Evolutionary conservation across 2,329 filamentous ascomycete species (phyloP), one percentile per base, ranked within the genome.

Genomic region (Diaporthe longicolla): DNA sequence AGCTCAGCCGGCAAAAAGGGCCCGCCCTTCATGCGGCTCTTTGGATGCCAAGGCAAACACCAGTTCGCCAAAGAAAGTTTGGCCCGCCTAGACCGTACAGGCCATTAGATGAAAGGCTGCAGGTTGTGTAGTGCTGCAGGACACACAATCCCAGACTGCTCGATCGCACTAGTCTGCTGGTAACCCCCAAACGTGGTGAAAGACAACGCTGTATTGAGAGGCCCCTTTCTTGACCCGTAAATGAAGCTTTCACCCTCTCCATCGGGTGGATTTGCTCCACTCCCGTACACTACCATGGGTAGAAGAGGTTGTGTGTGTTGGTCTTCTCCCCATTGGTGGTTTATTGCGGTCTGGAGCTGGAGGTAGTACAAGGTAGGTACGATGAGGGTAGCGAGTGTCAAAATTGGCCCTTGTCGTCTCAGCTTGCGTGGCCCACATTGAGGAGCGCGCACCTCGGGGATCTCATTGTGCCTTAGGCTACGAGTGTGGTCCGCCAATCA

Each of bases 31-130:
- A 63, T 45, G 59, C 59, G 19, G 40, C 40, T 50, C 55, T 69
- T 74, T 32, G 50, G 61, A 70, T 65, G 73, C 73, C 73, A 73
- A 73, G 73, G 68, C 40, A 32, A 54, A 40, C 48, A 26, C n/a
- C 37, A n/a, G 63, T 54, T 54, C 48, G n/a, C 54, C 32, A 68
- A 68, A 68, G 63, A 50, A 21, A 19, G 45, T 29, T 19, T 54
- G 63, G 48, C 63, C 37, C 13, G 32, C 21, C 29, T 66, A 15
- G 21, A 19, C 45, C n/a, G 45, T 1, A 37, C 19, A 24, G 4
- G 6, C 17, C 17, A 11, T 32, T 19, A 17, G 63, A 66, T 50
- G 63, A 66, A 66, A 37, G 45, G 21, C 26, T 19, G 29, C 43
- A 37, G 13, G 24, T 19, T 35, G 26, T 26, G 29, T 19, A 37